phyloP scores from a whole-genome alignment of 2,329 filamentous ascomycete genomes.

The Neopestalotiopsis sp. region DNA sequence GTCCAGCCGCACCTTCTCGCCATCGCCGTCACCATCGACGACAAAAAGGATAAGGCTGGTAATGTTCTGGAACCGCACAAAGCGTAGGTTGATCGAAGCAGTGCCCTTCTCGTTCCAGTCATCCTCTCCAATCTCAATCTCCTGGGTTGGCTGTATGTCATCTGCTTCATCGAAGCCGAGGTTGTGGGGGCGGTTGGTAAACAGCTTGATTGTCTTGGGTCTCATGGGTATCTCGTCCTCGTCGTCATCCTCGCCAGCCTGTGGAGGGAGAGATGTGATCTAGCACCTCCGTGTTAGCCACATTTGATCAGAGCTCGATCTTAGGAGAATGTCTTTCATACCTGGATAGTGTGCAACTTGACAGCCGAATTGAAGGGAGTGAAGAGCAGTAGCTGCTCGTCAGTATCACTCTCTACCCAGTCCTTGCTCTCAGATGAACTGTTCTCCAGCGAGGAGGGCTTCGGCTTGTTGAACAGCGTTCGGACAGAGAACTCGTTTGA shows the following conservation, averaged over 20 bases:
- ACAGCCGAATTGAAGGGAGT: slow-evolving; percentile 86
- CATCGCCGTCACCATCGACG: slow-evolving; percentile 80
- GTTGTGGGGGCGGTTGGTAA: slow-evolving; percentile 86
- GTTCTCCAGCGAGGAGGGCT: slow-evolving; percentile 73
- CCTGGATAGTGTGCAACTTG: slow-evolving; percentile 85
- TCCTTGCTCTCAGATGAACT: slow-evolving; percentile 86
- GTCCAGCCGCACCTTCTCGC: slow-evolving; percentile 86
- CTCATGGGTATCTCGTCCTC: slow-evolving; percentile 80
- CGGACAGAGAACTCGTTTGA: slow-evolving; percentile 70
- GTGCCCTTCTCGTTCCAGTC: slow-evolving; percentile 87
- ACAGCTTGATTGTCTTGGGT: slow-evolving; percentile 83
- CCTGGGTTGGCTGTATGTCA: slow-evolving; percentile 80
- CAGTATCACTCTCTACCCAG: slow-evolving; percentile 95
- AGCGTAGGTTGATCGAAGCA: slow-evolving; percentile 75
- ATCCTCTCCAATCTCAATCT: slow-evolving; percentile 71
- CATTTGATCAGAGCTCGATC: slow-evolving; percentile 16
- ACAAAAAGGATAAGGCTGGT: slow-evolving; percentile 87
- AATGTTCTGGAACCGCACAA: slow-evolving; percentile 97
- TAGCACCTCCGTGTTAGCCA: slow-evolving; percentile 46
- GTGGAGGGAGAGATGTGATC: slow-evolving; percentile 79
- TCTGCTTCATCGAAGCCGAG: slow-evolving; percentile 96
- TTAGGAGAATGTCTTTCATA: slow-evolving; percentile 37
- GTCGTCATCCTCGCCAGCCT: slow-evolving; percentile 54
- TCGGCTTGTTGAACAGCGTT: slow-evolving; percentile 74
- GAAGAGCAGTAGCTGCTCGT: slow-evolving; percentile 94